Base-by-base conservation (phyloP, 306 rosid species). In the Macrotyloma uniflorum region DNA sequence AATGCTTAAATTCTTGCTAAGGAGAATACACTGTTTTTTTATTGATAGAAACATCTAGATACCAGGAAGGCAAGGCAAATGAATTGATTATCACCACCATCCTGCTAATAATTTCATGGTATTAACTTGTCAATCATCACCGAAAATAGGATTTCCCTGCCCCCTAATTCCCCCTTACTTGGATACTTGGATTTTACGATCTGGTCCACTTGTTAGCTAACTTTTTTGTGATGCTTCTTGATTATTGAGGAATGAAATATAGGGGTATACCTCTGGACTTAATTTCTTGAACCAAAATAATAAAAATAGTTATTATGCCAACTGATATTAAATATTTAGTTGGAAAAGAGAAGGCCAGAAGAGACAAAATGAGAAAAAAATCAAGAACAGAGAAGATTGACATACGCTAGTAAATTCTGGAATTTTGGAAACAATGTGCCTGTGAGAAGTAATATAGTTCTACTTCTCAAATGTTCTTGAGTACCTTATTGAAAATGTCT, bases 31-130 rank as follows among this genome's bases (percentile, higher is more conserved):
- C 11, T 12, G 8, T 12, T 28, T 19, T 42, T 57, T 19, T 18
- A 8, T 26, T 43, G 70, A 74, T 68, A 58, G 33, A 71, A 67
- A 66, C 19, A 9, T 38, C 43, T 38, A 47, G 20, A 47, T 16
- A 47, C 20, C 1, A 16, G 18, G 20, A 15, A 47, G 20, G 16
- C 20, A 47, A 16, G 20, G 19, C 16, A 47, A 16, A 61, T 70
- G 19, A 22, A 59, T 51, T 74, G 40, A 61, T 66, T 23, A 73
- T 67, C 66, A 35, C 71, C 70, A 70, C 15, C 61, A 42, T 50
- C 20, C 24, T 24, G 30, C 40, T 62, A 70, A 72, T 45, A 30
- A 13, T 54, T 65, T 28, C 58, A 49, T 18, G 24, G 67, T 40
- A 80, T 33, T 55, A n/a, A 16, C 2, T 1, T 16, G 53, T 5